Evolutionary conservation across 2,329 filamentous ascomycete species (phyloP).

Genomic region (Zopfia rhizophila): DNA sequence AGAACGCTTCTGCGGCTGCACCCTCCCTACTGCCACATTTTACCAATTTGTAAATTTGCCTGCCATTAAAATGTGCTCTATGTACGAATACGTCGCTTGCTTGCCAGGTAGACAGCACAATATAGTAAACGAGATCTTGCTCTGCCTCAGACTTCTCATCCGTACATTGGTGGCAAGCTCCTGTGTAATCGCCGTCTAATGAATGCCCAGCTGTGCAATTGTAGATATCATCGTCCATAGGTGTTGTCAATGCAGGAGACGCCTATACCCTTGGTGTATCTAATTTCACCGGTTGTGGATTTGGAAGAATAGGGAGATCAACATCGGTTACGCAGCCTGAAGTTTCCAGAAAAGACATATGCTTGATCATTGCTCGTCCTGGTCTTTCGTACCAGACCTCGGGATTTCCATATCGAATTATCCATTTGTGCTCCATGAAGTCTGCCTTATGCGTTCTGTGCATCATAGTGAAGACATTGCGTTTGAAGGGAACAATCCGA

Average conservation of each 20-base stretch:
- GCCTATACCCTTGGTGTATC: constrained; percentile 42
- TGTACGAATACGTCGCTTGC: constrained; percentile 24
- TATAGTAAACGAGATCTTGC: constrained; percentile 33
- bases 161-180: constrained; percentile 36
- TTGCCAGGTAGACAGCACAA: constrained; percentile 38
- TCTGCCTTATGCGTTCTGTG: constrained; percentile 36
- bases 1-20: constrained; percentile 41
- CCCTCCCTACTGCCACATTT: constrained; percentile 46
- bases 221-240: constrained; percentile 36
- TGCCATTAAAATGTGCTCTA: constrained; percentile 25
- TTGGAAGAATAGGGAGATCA: constrained; percentile 23
- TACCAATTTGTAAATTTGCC: constrained; percentile 41
- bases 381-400: constrained; percentile 40
- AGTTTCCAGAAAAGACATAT: constrained; percentile 15
- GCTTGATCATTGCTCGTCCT: constrained; percentile 19
- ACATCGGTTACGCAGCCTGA: constrained; percentile 16
- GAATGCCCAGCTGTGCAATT: constrained; percentile 33
- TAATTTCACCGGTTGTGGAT: constrained; percentile 29
- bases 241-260: constrained; percentile 40
- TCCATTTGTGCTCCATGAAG: constrained; percentile 41
- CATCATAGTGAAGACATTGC: constrained; percentile 34
- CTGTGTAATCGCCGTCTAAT: constrained; percentile 20
- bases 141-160: constrained; percentile 36
- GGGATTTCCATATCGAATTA: constrained; percentile 35
- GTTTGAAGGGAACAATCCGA: constrained; percentile 34